phyloP scores from a whole-genome alignment of 805 yeast genomes.

The Lipomyces lipofer region DNA sequence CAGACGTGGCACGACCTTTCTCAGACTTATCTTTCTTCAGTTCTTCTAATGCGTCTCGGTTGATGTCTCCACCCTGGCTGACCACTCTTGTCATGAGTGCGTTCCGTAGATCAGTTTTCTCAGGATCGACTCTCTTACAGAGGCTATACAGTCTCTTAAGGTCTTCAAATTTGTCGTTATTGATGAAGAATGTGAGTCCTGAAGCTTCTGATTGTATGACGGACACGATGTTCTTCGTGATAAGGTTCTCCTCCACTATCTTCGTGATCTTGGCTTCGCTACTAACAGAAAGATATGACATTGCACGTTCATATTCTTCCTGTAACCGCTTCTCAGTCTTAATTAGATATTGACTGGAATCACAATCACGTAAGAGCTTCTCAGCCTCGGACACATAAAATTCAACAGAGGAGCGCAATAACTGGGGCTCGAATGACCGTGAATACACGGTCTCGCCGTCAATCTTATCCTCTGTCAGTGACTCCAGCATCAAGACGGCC shows the following conservation, averaged over 20 bases:
- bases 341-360: conserved; percentile 59
- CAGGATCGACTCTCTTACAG: conserved; percentile 54
- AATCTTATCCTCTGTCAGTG: conserved; percentile 49
- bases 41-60: conserved; percentile 30
- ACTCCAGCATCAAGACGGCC: conserved; percentile 68
- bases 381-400: conserved; percentile 55
- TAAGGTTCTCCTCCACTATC: conserved; percentile 59
- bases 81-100: conserved; percentile 51
- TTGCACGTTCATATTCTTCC: conserved; percentile 62
- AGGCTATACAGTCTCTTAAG: conserved; percentile 53
- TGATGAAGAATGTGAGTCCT: conserved; percentile 61
- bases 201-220: conserved; percentile 54
- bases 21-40: conserved; percentile 8
- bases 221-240: conserved; percentile 56
- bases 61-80: conserved; percentile 48
- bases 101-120: conserved; percentile 50
- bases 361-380: conserved; percentile 45
- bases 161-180: conserved; percentile 47
- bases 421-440: conserved; percentile 64
- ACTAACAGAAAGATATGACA: conserved; percentile 53
- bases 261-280: conserved; percentile 57
- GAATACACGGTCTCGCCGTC: conserved; percentile 59
- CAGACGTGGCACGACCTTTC: conserved; percentile 14
- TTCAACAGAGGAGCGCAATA: conserved; percentile 54
- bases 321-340: conserved; percentile 54